Base-by-base conservation (phyloP, 2,329 filamentous ascomycete species). In the Neofusicoccum cordaticola region DNA sequence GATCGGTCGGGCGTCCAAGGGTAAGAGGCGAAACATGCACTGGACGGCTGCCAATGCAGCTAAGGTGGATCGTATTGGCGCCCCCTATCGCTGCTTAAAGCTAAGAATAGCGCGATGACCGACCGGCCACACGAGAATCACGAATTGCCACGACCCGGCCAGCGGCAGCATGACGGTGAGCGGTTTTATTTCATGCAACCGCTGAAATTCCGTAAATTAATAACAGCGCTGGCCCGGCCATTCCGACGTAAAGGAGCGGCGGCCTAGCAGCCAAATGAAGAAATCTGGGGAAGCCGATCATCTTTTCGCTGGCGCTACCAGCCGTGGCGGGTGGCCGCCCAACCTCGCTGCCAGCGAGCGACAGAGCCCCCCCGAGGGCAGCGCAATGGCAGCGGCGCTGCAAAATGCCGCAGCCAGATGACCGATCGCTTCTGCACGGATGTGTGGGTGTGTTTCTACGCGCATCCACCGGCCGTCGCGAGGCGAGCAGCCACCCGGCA, bases 51-150 rank as follows among this genome's bases (percentile, higher is more conserved):
- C 56, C 56, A 47, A 47, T 60, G 56, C 56, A 60, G 42, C 41
- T 45, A 52, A 31, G 56, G 56, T 35, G 56, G 56, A 60, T 60
- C 56, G 56, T 60, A 60, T 60, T 44, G 41, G 42, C 27, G 41
- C 56, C 56, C 51, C 56, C 56, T 60, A 60, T 60, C 56, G 56
- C 56, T 60, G 56, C 56, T 60, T 60, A 60, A 60, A 39, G 44
- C 56, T 60, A 60, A 44, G 42, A 39, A 44, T 60, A 60, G 56
- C 56, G 56, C 31, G 42, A 35, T 39, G 56, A 15, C 56, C 56
- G 27, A 19, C 53, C 8, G 56, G 56, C 56, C 56, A 60, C 56
- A 60, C 56, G 56, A 60, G 56, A 60, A 47, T 60, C 56, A 60
- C 56, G 56, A 47, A 47, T 47, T 58, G 56, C 42, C 56, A 37